Conservation (phyloP, 2,329 filamentous ascomycete species). For the Aphanocladium album region DNA sequence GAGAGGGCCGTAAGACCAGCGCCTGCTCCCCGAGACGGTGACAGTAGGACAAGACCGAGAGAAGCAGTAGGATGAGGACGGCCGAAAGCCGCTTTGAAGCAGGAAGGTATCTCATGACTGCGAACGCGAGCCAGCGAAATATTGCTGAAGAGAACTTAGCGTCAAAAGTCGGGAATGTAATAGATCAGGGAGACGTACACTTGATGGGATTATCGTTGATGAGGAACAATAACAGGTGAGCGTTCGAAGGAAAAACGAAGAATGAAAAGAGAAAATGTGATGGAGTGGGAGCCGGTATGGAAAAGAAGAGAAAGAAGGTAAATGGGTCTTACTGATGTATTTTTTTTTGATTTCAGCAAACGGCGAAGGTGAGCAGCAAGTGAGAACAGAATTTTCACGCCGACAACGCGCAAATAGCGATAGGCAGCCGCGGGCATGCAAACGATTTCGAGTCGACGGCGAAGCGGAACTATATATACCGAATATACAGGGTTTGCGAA, state of each 20-base stretch:
- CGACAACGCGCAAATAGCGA: too few species aligned
- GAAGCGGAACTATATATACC: background rate
- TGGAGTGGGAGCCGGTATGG: too few species aligned
- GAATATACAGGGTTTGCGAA: background rate
- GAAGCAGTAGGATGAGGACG: background rate
- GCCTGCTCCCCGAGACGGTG: background rate
- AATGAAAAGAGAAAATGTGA: too few species aligned
- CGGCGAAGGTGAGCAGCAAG: conserved; percentile 3
- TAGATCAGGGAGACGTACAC: background rate
- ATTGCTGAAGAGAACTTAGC: background rate
- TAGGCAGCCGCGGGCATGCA: background rate
- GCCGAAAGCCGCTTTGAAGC: background rate
- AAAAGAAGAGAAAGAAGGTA: background rate
- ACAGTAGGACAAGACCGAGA: background rate
- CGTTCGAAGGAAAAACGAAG: too few species aligned
- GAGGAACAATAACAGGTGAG: background rate
- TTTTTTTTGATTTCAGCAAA: background rate
- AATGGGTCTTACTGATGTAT: background rate
- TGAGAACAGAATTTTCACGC: conserved; percentile 1
- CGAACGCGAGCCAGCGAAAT: background rate
- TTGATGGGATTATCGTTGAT: background rate
- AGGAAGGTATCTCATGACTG: background rate
- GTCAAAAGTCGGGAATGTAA: background rate
- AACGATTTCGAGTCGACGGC: background rate
- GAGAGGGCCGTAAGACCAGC: background rate